Evolutionary conservation across 106 monocot species (phyloP).

Genomic region (Chionographis japonica): DNA sequence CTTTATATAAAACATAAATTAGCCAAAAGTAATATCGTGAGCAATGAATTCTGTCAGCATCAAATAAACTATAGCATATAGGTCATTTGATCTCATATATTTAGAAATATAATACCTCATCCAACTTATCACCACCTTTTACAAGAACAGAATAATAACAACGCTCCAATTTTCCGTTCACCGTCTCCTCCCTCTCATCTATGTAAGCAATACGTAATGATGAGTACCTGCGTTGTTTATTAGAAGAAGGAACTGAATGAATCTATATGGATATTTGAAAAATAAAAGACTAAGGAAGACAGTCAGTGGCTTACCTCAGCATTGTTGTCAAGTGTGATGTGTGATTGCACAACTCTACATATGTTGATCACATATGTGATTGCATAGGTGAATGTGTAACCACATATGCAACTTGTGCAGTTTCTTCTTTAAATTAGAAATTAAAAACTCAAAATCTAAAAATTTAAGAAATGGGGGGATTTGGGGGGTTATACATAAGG

Average conservation of each 20-base stretch:
- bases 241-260: not conserved
- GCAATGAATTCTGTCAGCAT: not conserved
- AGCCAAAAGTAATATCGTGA: no score
- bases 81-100: not conserved
- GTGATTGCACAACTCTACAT: no score
- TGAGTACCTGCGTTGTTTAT: constrained; percentile 45
- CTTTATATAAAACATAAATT: no score
- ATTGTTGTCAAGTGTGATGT: no score
- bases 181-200: constrained; percentile 82
- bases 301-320: constrained; percentile 10
- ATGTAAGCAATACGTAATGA: constrained; percentile 90
- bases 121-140: constrained; percentile 86
- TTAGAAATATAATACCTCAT: constrained; percentile 61
- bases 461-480: no score
- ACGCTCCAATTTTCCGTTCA: constrained; percentile 51
- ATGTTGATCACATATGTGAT: no score
- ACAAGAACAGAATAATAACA: constrained; percentile 95
- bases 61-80: not conserved
- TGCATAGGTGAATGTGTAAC: no score
- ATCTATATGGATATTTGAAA: not conserved
- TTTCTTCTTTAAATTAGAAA: no score
- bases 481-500: no score
- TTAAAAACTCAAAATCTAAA: no score
- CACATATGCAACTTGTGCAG: no score
- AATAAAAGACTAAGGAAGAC: not conserved